Evolutionary conservation across 441 rosid genomes (phyloP).

Genomic region (Pelargonium cotyledonis): DNA sequence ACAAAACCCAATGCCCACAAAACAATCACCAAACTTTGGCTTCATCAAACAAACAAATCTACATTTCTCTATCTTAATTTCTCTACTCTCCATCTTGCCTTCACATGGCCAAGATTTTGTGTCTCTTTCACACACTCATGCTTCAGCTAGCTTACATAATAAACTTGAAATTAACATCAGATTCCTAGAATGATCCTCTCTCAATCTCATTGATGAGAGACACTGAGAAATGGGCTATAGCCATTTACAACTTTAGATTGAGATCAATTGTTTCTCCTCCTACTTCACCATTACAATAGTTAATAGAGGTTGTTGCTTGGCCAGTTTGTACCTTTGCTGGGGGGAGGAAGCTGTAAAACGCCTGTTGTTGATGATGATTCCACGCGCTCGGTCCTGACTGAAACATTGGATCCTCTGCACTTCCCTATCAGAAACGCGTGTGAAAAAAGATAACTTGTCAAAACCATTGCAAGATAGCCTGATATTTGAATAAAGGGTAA

Average conservation of each 20-base stretch:
- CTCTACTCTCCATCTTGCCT: background rate
- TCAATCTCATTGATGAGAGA: background rate
- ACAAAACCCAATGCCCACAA: conserved; percentile 10
- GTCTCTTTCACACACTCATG: conserved; percentile 10
- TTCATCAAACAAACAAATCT: conserved; percentile 8
- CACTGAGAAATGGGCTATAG: background rate
- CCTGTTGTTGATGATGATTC: conserved; percentile 19
- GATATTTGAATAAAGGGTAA: background rate
- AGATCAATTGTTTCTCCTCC: conserved; percentile 44
- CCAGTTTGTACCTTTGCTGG: conserved; percentile 24
- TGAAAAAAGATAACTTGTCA: background rate
- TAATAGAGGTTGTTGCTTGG: conserved; percentile 17
- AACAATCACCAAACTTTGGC: conserved; percentile 3
- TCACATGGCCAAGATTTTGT: conserved; percentile 19
- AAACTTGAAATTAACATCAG: too few species aligned
- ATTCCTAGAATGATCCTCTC: background rate
- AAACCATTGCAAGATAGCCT: background rate
- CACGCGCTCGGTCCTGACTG: conserved; percentile 14
- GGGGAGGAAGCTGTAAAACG: conserved; percentile 40
- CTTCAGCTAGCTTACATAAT: background rate
- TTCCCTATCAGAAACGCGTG: conserved; percentile 21
- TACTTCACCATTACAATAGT: conserved; percentile 23
- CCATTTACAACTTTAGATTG: conserved; percentile 36
- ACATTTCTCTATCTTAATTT: conserved; percentile 6
- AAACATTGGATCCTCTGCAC: conserved; percentile 22